Evolutionary conservation across 2,329 filamentous ascomycete species (phyloP), one percentile per base, ranked within the genome.

Genomic region (Aphanocladium album): DNA sequence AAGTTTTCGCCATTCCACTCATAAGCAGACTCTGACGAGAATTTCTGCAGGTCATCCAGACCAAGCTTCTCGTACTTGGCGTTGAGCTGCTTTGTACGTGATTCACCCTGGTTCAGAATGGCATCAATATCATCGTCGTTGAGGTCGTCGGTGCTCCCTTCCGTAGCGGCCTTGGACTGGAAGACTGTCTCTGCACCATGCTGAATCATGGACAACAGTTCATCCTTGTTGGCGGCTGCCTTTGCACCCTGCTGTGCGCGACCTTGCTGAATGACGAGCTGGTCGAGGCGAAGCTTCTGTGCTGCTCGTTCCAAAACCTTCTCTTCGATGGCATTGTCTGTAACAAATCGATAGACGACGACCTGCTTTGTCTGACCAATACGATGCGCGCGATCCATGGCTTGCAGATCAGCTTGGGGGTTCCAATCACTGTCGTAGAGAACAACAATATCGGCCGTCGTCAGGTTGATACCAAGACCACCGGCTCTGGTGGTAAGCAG

Each of bases 1-100:
- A 99, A 99, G 69, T 93, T 93, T 76, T 98, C 89, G 51, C 95
- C 95, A 65, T 99, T 99, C 96, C 96, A 99, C 72, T 98, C 95
- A 69, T 99, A 99, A 0, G 96, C 93, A 59, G 91, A 96, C 69
- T 99, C 95, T 0, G 93, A 97, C 1, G 89, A 95, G 75, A 99
- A 99, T 71, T 98, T 98, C 72, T 99, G 95, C 47, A 99, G 77
- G 67, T 99, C 95, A 72, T 99, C 95, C 33, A 99, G 89, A 65
- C 96, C 95, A 45, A 99, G 86, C 72, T 96, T 96, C 73, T 98
- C 95, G 69, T 98, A 99, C 74, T 92, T 93, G 66, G 90, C 89
- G 71, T 92, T 98, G 46, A 99, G 83, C 73, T 95, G 83, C 64
- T 93, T 91, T 1, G 95, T 99, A 62, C 93, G 86, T 71, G 90